Evolutionary conservation across 2,329 filamentous ascomycete species (phyloP).

Genomic region (Trichoderma endophyticum): DNA sequence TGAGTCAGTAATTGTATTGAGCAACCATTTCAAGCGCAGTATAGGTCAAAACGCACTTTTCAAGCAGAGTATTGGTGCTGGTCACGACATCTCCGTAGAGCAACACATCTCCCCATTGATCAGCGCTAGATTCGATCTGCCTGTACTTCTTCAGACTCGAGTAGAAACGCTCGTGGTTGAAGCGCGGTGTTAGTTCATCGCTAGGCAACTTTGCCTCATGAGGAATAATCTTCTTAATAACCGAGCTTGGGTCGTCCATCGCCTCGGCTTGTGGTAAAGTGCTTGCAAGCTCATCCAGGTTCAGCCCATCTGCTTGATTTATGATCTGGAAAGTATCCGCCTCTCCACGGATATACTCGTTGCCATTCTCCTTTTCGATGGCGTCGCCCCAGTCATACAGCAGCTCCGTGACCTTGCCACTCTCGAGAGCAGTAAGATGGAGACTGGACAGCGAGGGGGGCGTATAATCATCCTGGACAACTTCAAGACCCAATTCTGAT

Average conservation of each 20-base stretch:
- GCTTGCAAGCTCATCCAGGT: slow-evolving; percentile 51
- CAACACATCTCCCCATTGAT: slow-evolving; percentile 71
- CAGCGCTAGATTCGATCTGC: slow-evolving; percentile 49
- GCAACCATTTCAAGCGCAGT: background rate
- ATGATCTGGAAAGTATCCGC: slow-evolving; percentile 80
- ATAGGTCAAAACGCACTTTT: slow-evolving; percentile 59
- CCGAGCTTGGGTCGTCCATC: slow-evolving; percentile 69
- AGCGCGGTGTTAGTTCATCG: slow-evolving; percentile 73
- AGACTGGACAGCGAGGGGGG: slow-evolving; percentile 78
- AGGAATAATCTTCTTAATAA: slow-evolving; percentile 70
- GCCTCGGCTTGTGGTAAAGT: slow-evolving; percentile 41
- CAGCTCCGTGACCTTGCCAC: slow-evolving; percentile 63
- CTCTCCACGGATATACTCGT: slow-evolving; percentile 74
- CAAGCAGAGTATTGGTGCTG: slow-evolving; percentile 88
- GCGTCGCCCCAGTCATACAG: slow-evolving; percentile 65
- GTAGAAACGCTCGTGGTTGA: slow-evolving; percentile 80
- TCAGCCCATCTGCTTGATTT: slow-evolving; percentile 60
- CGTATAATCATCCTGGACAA: slow-evolving; percentile 64
- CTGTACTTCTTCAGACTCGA: slow-evolving; percentile 67
- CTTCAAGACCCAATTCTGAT: slow-evolving; percentile 74
- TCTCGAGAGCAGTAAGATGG: slow-evolving; percentile 71
- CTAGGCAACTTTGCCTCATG: slow-evolving; percentile 68
- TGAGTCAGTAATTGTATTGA: background rate
- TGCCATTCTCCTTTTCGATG: slow-evolving; percentile 60
- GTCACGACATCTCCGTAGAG: slow-evolving; percentile 91